Percentiles rank a stretch among this genome's conserved stretches.
Evolutionary conservation across 345 rosid genomes (phyloP).

Genomic region (Citrus cavaleriei): DNA sequence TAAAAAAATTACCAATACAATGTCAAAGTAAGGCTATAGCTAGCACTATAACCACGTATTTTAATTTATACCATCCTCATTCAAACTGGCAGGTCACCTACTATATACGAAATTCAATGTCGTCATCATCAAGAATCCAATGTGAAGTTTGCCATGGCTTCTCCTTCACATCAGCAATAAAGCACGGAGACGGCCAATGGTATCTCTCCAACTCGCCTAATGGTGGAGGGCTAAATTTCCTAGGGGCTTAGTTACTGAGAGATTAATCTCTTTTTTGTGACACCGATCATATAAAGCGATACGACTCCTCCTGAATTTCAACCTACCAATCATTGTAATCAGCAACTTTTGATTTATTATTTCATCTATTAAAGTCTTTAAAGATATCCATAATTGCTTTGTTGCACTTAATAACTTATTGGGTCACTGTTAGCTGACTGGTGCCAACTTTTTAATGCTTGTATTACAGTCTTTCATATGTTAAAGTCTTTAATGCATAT

Average conservation of each 20-base stretch:
- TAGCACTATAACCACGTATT: not conserved
- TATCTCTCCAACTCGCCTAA: not conserved
- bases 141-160: not conserved
- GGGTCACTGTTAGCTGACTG: not conserved
- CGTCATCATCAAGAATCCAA: slow-evolving; percentile 8
- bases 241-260: not conserved
- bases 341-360: not conserved
- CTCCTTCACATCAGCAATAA: not conserved
- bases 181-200: not conserved
- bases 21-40: not conserved
- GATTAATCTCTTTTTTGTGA: not conserved
- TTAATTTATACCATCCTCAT: not conserved
- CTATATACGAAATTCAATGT: not conserved
- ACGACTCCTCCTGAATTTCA: not conserved
- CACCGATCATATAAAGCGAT: not conserved
- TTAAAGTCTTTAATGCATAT: no score
- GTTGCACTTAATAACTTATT: not conserved
- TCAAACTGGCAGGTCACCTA: slow-evolving; percentile 11
- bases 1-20: not conserved
- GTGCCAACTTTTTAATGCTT: not conserved
- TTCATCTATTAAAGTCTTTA: not conserved
- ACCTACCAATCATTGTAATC: not conserved
- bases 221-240: not conserved
- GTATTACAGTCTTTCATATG: no score
- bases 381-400: not conserved